A percentile compares a stretch with the other conserved stretches of the same genome.
These are phyloP conservation scores for Entonaema liquescens DNA, from an alignment of 495 filamentous ascomycete genomes.

Conservation along the genomic window DNA sequence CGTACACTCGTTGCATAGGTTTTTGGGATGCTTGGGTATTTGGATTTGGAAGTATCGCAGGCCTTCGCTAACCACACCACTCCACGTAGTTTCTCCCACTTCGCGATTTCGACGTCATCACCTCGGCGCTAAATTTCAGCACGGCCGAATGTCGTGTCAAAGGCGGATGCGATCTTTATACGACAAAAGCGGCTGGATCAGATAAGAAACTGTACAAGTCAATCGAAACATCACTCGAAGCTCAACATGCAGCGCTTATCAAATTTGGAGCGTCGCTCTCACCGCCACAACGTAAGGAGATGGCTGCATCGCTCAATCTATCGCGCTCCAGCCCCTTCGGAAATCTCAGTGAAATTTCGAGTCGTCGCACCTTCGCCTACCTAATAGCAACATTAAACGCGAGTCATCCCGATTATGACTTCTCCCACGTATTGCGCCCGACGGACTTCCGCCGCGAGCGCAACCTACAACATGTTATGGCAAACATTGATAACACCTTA, in stretches of 20 bases:
- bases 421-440: slow-evolving; percentile 87
- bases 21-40: not conserved
- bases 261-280: slow-evolving; percentile 83
- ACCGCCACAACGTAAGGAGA: slow-evolving; percentile 70
- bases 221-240: slow-evolving; percentile 87
- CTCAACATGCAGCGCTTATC: slow-evolving; percentile 86
- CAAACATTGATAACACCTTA: slow-evolving; percentile 82
- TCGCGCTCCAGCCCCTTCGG: slow-evolving; percentile 91
- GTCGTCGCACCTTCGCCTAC: slow-evolving; percentile 92
- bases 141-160: slow-evolving; percentile 89
- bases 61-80: slow-evolving; percentile 9
- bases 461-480: slow-evolving; percentile 78
- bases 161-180: slow-evolving; percentile 95
- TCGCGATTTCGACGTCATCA: slow-evolving; percentile 85
- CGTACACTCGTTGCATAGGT: not conserved
- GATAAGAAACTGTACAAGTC: slow-evolving; percentile 97
- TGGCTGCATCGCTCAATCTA: slow-evolving; percentile 71
- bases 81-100: slow-evolving; percentile 84
- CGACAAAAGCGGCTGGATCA: slow-evolving; percentile 89
- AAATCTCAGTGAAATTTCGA: slow-evolving; percentile 81
- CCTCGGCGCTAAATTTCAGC: slow-evolving; percentile 90
- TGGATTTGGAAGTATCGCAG: not conserved
- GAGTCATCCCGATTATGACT: slow-evolving; percentile 96
- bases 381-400: slow-evolving; percentile 98
- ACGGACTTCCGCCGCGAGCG: slow-evolving; percentile 86